These are phyloP conservation scores for Linnemannia elongata DNA, from an alignment of 192 early-diverging fungal species.

Conservation along the genomic window DNA sequence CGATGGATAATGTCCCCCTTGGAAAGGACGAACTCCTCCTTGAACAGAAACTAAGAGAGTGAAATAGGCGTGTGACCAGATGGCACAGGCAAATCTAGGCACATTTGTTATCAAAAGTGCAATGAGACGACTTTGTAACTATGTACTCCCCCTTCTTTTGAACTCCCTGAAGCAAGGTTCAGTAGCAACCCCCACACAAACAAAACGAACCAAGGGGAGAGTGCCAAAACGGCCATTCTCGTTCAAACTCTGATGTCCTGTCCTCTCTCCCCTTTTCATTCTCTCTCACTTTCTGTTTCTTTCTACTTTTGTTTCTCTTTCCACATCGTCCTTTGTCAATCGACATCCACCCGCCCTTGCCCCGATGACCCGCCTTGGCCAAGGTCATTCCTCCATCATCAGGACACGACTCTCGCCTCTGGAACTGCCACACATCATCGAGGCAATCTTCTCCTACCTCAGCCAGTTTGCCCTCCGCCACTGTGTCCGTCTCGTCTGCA, in stretches of 20 bases:
- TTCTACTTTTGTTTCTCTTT: not conserved
- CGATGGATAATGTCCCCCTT: no score
- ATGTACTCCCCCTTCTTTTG: no score
- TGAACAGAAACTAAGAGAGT: no score
- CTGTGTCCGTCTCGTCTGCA: slow-evolving; percentile 15
- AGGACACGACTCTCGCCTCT: slow-evolving; percentile 2
- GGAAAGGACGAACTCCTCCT: no score
- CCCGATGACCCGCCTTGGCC: slow-evolving; percentile 2
- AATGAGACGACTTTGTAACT: no score
- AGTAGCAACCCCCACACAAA: not conserved
- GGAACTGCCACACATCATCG: slow-evolving; percentile 12
- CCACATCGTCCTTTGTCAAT: not conserved
- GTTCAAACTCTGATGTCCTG: slow-evolving; percentile 4
- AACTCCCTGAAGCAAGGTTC: no score
- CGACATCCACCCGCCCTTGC: not conserved
- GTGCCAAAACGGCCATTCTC: slow-evolving; percentile 9
- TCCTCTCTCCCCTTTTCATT: not conserved
- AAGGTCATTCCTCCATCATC: slow-evolving; percentile 4
- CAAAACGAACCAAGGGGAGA: not conserved
- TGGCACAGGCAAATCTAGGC: no score
- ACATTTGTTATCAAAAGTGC: no score
- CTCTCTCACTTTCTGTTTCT: not conserved
- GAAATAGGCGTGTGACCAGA: no score
- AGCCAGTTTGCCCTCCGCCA: slow-evolving; percentile 6
- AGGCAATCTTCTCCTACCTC: slow-evolving; percentile 23